Base-by-base conservation (phyloP, 305 asterid genomes). In the Fraxinus sp. region DNA sequence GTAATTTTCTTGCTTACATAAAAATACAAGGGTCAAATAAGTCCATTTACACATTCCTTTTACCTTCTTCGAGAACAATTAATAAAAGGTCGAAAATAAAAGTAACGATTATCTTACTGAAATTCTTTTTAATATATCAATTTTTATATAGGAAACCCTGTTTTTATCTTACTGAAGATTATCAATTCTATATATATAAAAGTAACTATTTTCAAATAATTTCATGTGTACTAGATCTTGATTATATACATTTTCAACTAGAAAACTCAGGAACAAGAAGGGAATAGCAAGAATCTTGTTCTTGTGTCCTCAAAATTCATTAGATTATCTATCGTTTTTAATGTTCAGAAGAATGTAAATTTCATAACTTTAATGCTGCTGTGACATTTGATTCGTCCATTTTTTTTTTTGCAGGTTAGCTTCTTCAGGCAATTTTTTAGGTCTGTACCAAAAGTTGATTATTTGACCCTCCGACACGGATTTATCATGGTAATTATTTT, bases 401-500 rank as follows among this genome's bases (percentile, higher is more conserved):
- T 66, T 66, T 3, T 41, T 81, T 66, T 66, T 2, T 0, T 26
- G 16, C 90, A 96, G 98, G 97, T 94, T 80, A 90, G 98, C 86
- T 96, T 96, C 90, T 89, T 94, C 71, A 89, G 97, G 33, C 99
- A 95, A 86, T 94, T 95, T 76, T 91, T 95, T 14, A 87, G 94
- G 81, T 95, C 99, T 18, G 98, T 94, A 13, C 97, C 98, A 0
- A 93, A 91, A 81, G 94, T 96, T 39, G 98, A 96, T 86, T 96
- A 93, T 75, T 81, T 96, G 85, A 96, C 99, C 18, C 86, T 94
- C 39, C 87, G 99, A 9, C 97, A 96, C 86, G 99, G 99, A 13
- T 95, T 95, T 86, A 87, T 95, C 75, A 90, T 82, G 95, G 98
- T 94, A 89, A 71, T 9, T 41, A 9, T 1, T 22, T 80, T 59